Evolutionary conservation across 805 yeast genomes (phyloP), one percentile per base, ranked within the genome.

Genomic region (Kazachstania kunashirensis): DNA sequence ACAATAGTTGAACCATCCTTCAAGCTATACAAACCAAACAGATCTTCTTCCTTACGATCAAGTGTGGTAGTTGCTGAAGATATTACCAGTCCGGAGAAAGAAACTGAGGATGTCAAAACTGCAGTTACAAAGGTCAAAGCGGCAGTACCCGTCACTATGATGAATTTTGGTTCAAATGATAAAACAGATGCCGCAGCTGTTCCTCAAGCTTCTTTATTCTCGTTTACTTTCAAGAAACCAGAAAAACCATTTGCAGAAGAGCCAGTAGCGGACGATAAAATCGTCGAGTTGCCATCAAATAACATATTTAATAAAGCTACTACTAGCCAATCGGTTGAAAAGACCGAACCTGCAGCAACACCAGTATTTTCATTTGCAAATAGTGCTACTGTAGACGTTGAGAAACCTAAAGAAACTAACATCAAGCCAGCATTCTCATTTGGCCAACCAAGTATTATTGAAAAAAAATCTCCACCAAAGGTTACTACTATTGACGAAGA

Each of bases 31-130:
- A 61, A 61, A 37, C 68, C 68, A 6, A 41, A 37, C 15, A 59
- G 57, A 36, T 59, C 68, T 2, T 63, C 68, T 0, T 61, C 67
- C 0, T 41, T 65, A 32, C 53, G 67, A 12, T 45, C 55, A 1
- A 59, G 53, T 36, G 52, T 60, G 3, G 49, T 59, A 5, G 42
- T 52, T 0, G 47, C 54, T 4, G 43, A 46, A 14, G 34, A 26
- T 17, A 24, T 4, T 3, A 33, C 27, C 19, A 18, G 14, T 8
- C n/a, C n/a, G n/a, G 29, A 34, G 26, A 33, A 19, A 6, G 25
- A 19, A 2, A 11, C 20, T 8, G 13, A 10, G 25, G 27, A 27
- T 11, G 6, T 10, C 10, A 20, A 20, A 20, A 20, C 23, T 6
- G 10, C 10, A 20, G 23, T n/a, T n/a, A n/a, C n/a, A n/a, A n/a